Evolutionary conservation across 1,284 basidiomycete species (phyloP), one percentile per base, ranked within the genome.

Genomic region (Tylopilus sp.): DNA sequence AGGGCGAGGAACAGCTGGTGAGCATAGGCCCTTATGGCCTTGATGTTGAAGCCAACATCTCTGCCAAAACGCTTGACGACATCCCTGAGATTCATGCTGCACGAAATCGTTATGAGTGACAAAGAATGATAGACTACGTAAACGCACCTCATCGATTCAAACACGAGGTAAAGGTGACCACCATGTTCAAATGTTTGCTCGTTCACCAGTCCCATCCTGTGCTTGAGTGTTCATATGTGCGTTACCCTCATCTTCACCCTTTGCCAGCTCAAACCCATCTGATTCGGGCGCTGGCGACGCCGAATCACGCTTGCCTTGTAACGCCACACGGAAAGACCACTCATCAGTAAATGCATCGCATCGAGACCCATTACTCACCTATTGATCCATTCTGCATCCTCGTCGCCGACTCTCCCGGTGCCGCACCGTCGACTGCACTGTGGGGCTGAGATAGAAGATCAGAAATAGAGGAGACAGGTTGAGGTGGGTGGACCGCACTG

Each of bases 1-100:
- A 99, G 82, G 22, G 95, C 89, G 52, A 98, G 85, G 80, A 99
- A 96, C 65, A 99, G 90, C 77, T 99, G 98, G 73, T 98, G 95
- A 41, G 97, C 92, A 77, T 99, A 99, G 8, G 97, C 95, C 67
- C 96, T 89, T n/a, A 99, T 98, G 41, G 98, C 98, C 70, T 92
- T 89, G 77, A 99, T 92, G 76, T 99, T 99, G 54, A 99, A 84
- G 9, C 98, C 98, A 59, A 99, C 92, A 72, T 99, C 96, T 79
- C 99, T 99, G 61, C 98, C 98, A 77, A 99, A 99, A n/a, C 96
- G 91, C 79, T 99, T 99, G 63, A 99, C 94, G 26, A 99, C 95
- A 66, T 99, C 97, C 67, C 98, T 94, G 33, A 99, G 86, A 77
- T 99, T 99, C 95, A 99, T 98, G 75, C 96, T 97, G 68, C 44